A percentile compares a stretch with the other conserved stretches of the same genome.
Evolutionary conservation across 169 alveolate genomes (phyloP).

Genomic region (Theileria parva): DNA sequence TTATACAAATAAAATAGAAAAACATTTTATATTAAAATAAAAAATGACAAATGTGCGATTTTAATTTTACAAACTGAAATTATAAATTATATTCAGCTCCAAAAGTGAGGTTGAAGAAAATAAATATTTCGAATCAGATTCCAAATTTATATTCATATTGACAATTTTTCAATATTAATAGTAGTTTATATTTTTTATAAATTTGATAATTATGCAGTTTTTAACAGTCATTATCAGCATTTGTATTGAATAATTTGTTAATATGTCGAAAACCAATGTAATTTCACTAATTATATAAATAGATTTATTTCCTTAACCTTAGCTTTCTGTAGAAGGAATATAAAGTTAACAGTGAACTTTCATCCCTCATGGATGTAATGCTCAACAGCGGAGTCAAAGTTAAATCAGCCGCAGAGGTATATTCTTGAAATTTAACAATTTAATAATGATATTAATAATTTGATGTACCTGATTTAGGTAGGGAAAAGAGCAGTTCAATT

Average conservation of each 20-base stretch:
- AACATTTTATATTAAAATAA: neutral
- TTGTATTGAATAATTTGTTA: neutral
- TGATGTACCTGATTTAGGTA: slow-evolving; percentile 26
- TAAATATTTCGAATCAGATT: too few relatives aligned
- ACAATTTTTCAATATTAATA: neutral
- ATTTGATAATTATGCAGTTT: neutral
- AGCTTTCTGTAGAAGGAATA: slow-evolving; percentile 24
- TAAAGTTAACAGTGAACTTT: slow-evolving; percentile 18
- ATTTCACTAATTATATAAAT: neutral
- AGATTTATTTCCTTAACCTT: neutral
- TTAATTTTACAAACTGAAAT: too few relatives aligned
- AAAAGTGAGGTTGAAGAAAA: neutral
- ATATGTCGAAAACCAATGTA: neutral
- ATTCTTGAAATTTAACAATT: neutral
- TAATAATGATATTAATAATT: neutral
- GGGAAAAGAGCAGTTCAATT: slow-evolving; percentile 86
- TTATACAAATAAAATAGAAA: neutral
- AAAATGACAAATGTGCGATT: neutral
- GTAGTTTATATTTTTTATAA: neutral
- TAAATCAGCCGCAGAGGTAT: slow-evolving; percentile 69
- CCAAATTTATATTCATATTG: neutral
- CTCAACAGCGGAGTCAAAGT: slow-evolving; percentile 58
- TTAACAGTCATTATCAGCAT: neutral
- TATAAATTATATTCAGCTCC: neutral
- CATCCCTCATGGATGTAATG: slow-evolving; percentile 57